Base-by-base conservation (phyloP, 108 stramenopile species). In the Skeletonema marinoi region DNA sequence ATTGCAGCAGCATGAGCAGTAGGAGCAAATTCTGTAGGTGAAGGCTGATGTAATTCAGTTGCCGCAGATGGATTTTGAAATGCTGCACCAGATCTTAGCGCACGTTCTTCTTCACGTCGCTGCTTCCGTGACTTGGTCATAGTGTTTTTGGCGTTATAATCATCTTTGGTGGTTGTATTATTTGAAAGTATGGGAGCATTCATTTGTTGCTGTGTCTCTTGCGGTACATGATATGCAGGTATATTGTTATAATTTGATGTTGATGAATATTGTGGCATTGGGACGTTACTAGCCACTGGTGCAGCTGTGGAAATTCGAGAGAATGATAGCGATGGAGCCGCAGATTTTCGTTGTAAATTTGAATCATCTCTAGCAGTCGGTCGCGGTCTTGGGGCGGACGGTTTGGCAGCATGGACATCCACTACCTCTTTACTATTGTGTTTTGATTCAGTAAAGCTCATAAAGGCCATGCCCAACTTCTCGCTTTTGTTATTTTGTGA, bases 1-100 rank as follows among this genome's bases (percentile, higher is more conserved):
- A 81, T 75, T 5, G 80, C 80, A 11, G 80, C 80, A 42, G 73
- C 73, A 65, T 81, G 80, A 4, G 80, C 80, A 3, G 74, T 81
- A 56, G 80, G 80, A 3, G 80, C 80, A 51, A 65, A 81, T 75
- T 81, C 80, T 29, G 73, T 60, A 8, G 80, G 80, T 14, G 80
- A 81, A 44, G 80, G 80, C 59, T 81, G 80, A 51, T 74, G 61
- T 25, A 81, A 44, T 17, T 81, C 80, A 42, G 68, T 78, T 14
- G 74, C 66, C 21, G 56, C 62, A 9, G 68, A 14, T 13, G 31
- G 30, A 42, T 62, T 33, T 25, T 74, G 73, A 54, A 80, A 80
- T 29, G 74, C 80, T 25, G 41, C 51, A 17, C 74, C 80, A 9
- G 80, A 68, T 29, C 80, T 67, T 3, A 80, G 73, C 33, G 80